Evolutionary conservation across 352 stramenopile genomes (phyloP).

Genomic region (Blastocystis sp.): DNA sequence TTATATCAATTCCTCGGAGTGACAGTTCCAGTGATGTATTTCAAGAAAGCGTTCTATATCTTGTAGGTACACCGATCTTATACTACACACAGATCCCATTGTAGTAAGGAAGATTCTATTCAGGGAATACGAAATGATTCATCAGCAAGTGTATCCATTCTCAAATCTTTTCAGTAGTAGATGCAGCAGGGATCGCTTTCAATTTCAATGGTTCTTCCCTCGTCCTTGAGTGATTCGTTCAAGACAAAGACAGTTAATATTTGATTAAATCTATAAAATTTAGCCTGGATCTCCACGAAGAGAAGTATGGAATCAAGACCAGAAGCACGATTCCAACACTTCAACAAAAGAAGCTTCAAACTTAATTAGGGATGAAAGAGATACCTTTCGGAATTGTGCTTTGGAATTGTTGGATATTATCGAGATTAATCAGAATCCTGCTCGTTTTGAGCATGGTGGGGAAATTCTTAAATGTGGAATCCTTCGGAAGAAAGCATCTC

Average conservation of each 20-base stretch:
- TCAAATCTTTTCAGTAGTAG: too few relatives aligned
- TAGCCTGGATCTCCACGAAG: not conserved
- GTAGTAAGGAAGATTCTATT: too few relatives aligned
- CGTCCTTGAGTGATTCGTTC: not conserved
- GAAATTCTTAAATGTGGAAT: conserved; percentile 58
- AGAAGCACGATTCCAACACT: not conserved
- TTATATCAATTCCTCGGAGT: not conserved
- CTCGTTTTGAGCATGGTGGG: conserved; percentile 9
- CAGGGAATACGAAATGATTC: too few relatives aligned
- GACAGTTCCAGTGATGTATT: not conserved
- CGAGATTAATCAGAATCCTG: not conserved
- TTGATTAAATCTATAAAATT: not conserved
- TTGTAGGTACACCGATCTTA: too few relatives aligned
- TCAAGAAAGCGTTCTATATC: too few relatives aligned
- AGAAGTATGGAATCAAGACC: not conserved
- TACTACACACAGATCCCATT: too few relatives aligned
- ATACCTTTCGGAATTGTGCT: conserved; percentile 50
- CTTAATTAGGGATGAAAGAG: conserved; percentile 17
- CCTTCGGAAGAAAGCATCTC: conserved; percentile 38
- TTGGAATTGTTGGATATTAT: conserved; percentile 35
- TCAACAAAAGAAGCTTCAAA: conserved; percentile 20
- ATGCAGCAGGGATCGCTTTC: not conserved
- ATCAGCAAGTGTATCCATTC: too few relatives aligned
- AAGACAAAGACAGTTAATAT: not conserved
- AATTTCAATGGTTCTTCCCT: not conserved